Evolutionary conservation across 768 basidiomycete species (phyloP), one percentile per base, ranked within the genome.

Genomic region (Lentinula sp.): DNA sequence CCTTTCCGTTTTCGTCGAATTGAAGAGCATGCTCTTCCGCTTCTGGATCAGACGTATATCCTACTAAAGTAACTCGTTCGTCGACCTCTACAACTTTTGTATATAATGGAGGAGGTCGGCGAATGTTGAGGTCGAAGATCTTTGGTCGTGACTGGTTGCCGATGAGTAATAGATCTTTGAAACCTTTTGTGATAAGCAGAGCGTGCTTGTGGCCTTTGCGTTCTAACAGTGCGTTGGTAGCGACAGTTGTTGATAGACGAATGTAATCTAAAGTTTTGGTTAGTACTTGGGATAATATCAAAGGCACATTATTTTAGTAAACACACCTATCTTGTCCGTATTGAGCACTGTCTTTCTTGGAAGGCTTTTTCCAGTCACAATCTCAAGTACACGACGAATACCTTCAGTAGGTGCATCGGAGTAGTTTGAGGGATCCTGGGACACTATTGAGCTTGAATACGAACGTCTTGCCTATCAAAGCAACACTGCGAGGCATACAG

Each of bases 61-160:
- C 95, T 0, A 95, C 90, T 11, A 98, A 79, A 0, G 95, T 98
- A 7, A 97, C 96, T 9, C 96, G 87, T 74, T 98, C 96, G 65
- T 96, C 93, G 0, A 83, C 77, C 68, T 87, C 90, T 9, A 93
- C 67, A 3, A 93, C 91, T 3, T 77, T 75, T 0, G 85, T 83
- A 71, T 95, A 98, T 5, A 98, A 76, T 3, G 91, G 88, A 0
- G 80, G 66, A 0, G 88, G 80, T 9, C 92, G 84, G 28, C 86
- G 84, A 70, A 98, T 95, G 67, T 95, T 91, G 28, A 98, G 80
- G 71, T 97, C 95, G 67, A 98, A 98, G 66, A 98, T 97, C 67
- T 84, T 86, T 1, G 96, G 96, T 21, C 96, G 88, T 16, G 93
- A 89, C 71, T 98, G 96, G 71, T 97, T 97, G 8, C 94, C 93